Percentiles rank a stretch among this genome's conserved stretches.
phyloP scores from a whole-genome alignment of 345 rosid genomes.

The Geranium rotundifolium region DNA sequence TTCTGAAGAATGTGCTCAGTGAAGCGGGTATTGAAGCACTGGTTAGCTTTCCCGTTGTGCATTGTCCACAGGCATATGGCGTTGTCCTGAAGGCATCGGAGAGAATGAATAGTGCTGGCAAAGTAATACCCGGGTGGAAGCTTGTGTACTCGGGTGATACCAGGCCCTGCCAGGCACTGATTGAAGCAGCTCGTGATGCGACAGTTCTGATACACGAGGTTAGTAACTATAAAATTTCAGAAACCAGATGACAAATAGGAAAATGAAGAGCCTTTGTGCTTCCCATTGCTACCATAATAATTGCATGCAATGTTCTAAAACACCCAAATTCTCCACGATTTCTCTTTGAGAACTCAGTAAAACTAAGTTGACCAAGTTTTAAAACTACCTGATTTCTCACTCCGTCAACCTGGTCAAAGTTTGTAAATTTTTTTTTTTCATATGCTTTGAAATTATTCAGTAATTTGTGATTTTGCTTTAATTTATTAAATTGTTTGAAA shows the following conservation, averaged over 20 bases:
- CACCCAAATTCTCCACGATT: too few species aligned
- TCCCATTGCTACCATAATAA: neutral
- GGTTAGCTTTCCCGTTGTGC: slow-evolving; percentile 88
- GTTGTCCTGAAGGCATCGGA: slow-evolving; percentile 57
- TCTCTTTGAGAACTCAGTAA: too few species aligned
- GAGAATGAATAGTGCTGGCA: slow-evolving; percentile 50
- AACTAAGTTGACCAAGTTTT: too few species aligned
- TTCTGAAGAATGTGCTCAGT: slow-evolving; percentile 41
- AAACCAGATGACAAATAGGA: too few species aligned
- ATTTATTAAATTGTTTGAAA: too few species aligned
- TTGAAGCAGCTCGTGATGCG: slow-evolving; percentile 67
- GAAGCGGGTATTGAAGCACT: slow-evolving; percentile 57
- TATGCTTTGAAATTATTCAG: too few species aligned
- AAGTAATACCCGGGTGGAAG: slow-evolving; percentile 86
- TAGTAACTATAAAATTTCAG: too few species aligned
- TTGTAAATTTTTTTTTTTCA: too few species aligned
- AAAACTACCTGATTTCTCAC: too few species aligned
- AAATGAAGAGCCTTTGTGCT: neutral
- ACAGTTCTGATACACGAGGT: slow-evolving; percentile 92
- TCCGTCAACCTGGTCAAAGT: too few species aligned
- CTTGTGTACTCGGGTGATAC: slow-evolving; percentile 93
- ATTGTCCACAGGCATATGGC: slow-evolving; percentile 90
- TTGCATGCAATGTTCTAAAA: too few species aligned
- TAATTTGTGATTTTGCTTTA: too few species aligned
- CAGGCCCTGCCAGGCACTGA: slow-evolving; percentile 69